Base-by-base conservation (phyloP, 2,329 filamentous ascomycete species). In the Paracoccidioides brasiliensis region DNA sequence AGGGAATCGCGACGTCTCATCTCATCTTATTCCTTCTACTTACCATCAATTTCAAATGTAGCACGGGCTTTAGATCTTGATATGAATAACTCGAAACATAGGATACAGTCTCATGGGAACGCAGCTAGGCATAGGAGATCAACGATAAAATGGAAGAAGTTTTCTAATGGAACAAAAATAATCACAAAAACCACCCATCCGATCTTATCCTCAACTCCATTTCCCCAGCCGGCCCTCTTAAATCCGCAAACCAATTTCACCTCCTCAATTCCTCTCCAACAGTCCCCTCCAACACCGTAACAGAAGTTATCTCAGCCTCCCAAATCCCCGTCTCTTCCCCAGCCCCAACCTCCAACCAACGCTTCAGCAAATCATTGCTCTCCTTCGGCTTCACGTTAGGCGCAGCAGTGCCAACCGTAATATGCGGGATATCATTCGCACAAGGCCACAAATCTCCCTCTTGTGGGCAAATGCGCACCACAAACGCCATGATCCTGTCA, bases 401-500 rank as follows among this genome's bases (percentile, higher is more conserved):
- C 61, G 83, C 80, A 8, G 83, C 81, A 0, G 93, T 98, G 22
- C 93, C 93, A 6, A 97, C 78, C 0, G 93, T 98, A 57, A 98
- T 81, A 68, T 98, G 93, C 9, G 90, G 83, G 37, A 94, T 78
- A 12, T 77, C 72, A 66, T 98, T 98, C 45, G 81, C 79, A 58
- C 84, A 91, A 55, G 82, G 76, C 82, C 84, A 88, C 28, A 35
- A 58, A 70, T 61, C 55, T 52, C 63, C 72, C 12, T 79, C 72
- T 56, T 82, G 56, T 6, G 73, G 71, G 28, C 73, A 58, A 2
- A 95, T 75, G 8, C 90, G 81, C 14, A 88, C 89, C 3, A 95
- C 87, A 56, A 98, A 85, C 5, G 89, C 85, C 93, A 98, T 97
- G 65, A 97, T 76, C 4, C 89, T 80, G 59, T 84, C 77, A 65